Conservation (phyloP, 2,329 filamentous ascomycete species). For the Xylariales sp. region DNA sequence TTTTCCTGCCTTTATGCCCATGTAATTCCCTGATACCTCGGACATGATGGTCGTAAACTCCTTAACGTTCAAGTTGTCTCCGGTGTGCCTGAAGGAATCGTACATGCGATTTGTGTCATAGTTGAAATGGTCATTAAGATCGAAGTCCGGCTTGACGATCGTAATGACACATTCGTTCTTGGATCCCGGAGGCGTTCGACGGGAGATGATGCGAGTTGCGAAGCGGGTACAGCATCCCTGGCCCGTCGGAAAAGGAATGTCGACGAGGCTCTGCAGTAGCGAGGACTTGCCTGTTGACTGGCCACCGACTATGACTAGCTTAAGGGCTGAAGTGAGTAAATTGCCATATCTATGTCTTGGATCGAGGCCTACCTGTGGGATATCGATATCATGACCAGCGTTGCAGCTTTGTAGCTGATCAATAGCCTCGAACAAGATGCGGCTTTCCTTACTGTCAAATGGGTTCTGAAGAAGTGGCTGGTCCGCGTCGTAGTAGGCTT, state of each 20-base stretch:
- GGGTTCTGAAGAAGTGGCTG: conserved; percentile 20
- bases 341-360: neutral
- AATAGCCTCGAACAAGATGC: conserved; percentile 31
- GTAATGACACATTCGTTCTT: conserved; percentile 26
- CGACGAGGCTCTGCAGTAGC: conserved; percentile 30
- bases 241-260: conserved; percentile 31
- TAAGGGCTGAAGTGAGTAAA: neutral
- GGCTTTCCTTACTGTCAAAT: conserved; percentile 30
- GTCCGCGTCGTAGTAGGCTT: too few relatives aligned
- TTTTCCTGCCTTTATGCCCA: conserved; percentile 24
- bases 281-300: conserved; percentile 35
- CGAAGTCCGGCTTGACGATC: conserved; percentile 24
- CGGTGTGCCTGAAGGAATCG: conserved; percentile 18
- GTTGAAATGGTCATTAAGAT: conserved; percentile 14
- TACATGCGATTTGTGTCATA: conserved; percentile 14
- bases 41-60: conserved; percentile 26
- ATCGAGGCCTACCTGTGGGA: conserved; percentile 27
- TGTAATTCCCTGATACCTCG: conserved; percentile 24
- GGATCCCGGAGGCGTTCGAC: conserved; percentile 24
- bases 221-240: conserved; percentile 31
- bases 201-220: conserved; percentile 32
- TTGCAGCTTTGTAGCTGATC: conserved; percentile 29
- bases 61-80: conserved; percentile 22
- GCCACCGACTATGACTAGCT: conserved; percentile 33
- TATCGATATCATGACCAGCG: conserved; percentile 23